These are phyloP conservation scores for Ulmus americana DNA, from an alignment of 331 rosid genomes.

Conservation along the genomic window DNA sequence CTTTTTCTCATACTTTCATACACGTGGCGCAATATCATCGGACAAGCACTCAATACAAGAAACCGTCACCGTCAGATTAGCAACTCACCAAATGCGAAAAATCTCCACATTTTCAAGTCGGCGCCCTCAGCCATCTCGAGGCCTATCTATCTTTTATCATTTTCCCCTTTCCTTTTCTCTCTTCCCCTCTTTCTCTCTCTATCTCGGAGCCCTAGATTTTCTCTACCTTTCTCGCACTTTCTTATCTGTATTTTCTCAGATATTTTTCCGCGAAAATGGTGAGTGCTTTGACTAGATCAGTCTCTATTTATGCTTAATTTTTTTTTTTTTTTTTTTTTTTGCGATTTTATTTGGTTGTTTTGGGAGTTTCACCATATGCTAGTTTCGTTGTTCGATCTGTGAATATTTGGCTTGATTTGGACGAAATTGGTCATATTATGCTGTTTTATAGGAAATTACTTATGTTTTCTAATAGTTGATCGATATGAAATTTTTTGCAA, in stretches of 20 bases:
- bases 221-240: constrained; percentile 17
- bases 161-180: not conserved
- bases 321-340: too few species aligned
- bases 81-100: constrained; percentile 12
- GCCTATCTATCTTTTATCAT: constrained; percentile 9
- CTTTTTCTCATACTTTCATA: not conserved
- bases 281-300: constrained; percentile 2
- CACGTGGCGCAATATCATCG: constrained; percentile 7
- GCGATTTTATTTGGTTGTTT: not conserved
- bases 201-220: constrained; percentile 29
- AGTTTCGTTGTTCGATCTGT: constrained; percentile 16
- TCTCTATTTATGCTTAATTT: not conserved
- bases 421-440: not conserved
- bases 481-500: not conserved
- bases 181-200: constrained; percentile 9
- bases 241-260: constrained; percentile 16
- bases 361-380: not conserved
- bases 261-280: constrained; percentile 37
- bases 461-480: not conserved
- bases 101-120: constrained; percentile 9
- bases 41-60: not conserved
- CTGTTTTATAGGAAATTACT: not conserved
- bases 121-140: not conserved
- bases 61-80: constrained; percentile 22
- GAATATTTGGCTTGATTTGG: not conserved